Evolutionary conservation across 2,329 filamentous ascomycete species (phyloP).

Genomic region (Byssothecium circinans): DNA sequence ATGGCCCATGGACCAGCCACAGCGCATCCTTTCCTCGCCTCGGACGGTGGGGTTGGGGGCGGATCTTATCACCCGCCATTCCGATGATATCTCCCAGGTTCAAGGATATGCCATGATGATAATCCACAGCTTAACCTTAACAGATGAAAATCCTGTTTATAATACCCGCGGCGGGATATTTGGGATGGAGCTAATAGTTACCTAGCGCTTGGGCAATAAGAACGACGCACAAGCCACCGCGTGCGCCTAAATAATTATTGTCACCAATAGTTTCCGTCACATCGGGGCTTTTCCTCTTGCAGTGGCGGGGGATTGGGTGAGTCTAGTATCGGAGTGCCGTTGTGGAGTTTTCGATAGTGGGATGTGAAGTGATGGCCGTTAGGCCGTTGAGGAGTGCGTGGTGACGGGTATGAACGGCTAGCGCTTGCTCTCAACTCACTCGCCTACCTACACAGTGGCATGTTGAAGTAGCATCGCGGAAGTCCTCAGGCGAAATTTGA

Average conservation of each 20-base stretch:
- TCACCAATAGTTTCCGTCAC: neutral
- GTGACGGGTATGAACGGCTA: neutral
- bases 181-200: no score
- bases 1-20: no score
- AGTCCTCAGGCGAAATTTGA: no score
- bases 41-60: neutral
- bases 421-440: no score
- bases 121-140: constrained; percentile 1
- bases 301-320: no score
- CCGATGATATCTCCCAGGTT: constrained; percentile 16
- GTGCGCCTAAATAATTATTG: constrained; percentile 11
- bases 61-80: constrained; percentile 16
- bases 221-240: no score
- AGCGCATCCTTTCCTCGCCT: no score
- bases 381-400: neutral
- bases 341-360: neutral
- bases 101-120: neutral
- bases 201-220: no score
- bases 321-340: neutral
- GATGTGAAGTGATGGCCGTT: neutral
- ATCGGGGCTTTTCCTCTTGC: neutral
- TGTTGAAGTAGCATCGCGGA: no score
- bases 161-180: constrained; percentile 26
- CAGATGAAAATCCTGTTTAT: constrained; percentile 23
- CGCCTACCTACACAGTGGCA: no score